Evolutionary conservation across 2,329 filamentous ascomycete species (phyloP).

Genomic region (Fusarium cicatricum): DNA sequence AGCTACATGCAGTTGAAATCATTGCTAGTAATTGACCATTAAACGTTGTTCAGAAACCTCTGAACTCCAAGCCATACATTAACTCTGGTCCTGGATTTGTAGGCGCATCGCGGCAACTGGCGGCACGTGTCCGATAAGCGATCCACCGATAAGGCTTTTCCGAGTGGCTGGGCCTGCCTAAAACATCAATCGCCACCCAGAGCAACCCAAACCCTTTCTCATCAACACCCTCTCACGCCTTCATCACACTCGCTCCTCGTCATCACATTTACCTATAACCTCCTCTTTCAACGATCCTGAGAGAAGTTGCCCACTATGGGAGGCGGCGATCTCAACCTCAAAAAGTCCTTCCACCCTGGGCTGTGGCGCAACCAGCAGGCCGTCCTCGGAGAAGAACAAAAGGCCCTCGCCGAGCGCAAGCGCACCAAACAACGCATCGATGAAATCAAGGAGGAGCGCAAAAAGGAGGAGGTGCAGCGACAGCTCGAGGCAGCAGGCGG

Average conservation of each 20-base stretch:
- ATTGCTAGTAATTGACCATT: too few species aligned
- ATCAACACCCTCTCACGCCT: constrained; percentile 9
- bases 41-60: too few species aligned
- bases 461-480: constrained; percentile 88
- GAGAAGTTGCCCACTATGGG: constrained; percentile 71
- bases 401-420: constrained; percentile 93
- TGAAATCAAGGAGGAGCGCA: constrained; percentile 92
- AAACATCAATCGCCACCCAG: constrained; percentile 32
- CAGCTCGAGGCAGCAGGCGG: constrained; percentile 91
- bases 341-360: constrained; percentile 94
- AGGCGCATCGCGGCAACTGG: background rate
- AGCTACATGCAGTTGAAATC: too few species aligned
- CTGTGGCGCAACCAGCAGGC: constrained; percentile 89
- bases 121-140: background rate
- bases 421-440: constrained; percentile 90
- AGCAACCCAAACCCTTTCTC: constrained; percentile 1
- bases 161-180: constrained; percentile 27
- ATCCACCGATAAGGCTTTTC: constrained; percentile 29
- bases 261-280: background rate
- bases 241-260: background rate
- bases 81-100: background rate
- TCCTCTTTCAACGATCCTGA: too few species aligned
- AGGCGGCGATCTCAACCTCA: constrained; percentile 93
- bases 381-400: constrained; percentile 92
- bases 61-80: background rate